Conservation (phyloP, 2,329 filamentous ascomycete genomes). For the Aspergillus quadrilineatus region DNA sequence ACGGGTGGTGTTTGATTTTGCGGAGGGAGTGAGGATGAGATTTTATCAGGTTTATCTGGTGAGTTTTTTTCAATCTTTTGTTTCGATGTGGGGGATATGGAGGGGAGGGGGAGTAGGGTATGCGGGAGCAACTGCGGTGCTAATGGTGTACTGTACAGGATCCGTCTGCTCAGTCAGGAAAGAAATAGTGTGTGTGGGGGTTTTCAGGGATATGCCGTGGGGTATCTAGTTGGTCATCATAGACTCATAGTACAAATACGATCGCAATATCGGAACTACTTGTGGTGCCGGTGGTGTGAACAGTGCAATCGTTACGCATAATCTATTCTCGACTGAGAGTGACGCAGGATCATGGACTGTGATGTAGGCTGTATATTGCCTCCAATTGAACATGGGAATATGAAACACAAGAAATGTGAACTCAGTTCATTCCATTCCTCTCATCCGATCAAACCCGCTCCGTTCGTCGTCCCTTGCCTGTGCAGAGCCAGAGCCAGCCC, state of each 20-base stretch:
- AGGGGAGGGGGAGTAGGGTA: not conserved
- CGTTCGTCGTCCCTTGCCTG: not conserved
- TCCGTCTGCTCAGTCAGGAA: constrained; percentile 35
- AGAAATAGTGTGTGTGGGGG: constrained; percentile 24
- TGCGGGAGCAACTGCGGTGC: not conserved
- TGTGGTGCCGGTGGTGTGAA: no score
- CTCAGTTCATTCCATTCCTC: constrained; percentile 21
- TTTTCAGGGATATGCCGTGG: not conserved
- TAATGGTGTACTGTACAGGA: constrained; percentile 26
- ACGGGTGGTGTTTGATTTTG: constrained; percentile 33
- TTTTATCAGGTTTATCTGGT: constrained; percentile 45
- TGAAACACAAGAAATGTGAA: constrained; percentile 27
- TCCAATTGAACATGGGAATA: constrained; percentile 18
- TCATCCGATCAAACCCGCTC: constrained; percentile 10
- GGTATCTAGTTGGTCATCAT: not conserved
- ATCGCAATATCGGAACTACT: no score
- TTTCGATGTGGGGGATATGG: not conserved
- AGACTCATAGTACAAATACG: no score
- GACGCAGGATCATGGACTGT: not conserved
- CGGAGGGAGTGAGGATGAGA: constrained; percentile 31
- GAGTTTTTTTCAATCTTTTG: constrained; percentile 16
- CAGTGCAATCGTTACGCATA: constrained; percentile 1
- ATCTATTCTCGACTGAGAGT: constrained; percentile 1
- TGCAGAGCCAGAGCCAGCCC: not conserved
- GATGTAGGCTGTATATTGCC: constrained; percentile 1